Evolutionary conservation across 306 rosid species (phyloP).

Genomic region (Castanea crenata): DNA sequence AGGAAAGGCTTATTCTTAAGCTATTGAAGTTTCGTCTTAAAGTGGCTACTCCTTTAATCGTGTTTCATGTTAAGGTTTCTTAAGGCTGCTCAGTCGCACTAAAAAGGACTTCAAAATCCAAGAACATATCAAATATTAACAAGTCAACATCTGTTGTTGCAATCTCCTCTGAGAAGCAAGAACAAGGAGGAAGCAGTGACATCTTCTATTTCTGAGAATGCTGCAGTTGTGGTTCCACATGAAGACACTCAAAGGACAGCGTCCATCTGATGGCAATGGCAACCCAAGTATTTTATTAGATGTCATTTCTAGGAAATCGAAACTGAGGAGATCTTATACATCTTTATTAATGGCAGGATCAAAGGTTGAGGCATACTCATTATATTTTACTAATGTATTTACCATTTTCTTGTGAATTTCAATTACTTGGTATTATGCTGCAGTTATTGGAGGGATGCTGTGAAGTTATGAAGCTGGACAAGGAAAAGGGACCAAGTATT

Average conservation of each 20-base stretch:
- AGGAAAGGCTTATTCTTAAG: conserved; percentile 77
- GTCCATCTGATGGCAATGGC: conserved; percentile 40
- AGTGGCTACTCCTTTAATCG: conserved; percentile 62
- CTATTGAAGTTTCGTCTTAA: conserved; percentile 74
- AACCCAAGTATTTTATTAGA: conserved; percentile 33
- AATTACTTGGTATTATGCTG: conserved; percentile 25
- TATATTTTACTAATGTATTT: conserved; percentile 2
- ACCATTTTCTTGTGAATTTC: conserved; percentile 5
- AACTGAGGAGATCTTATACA: conserved; percentile 76
- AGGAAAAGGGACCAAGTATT: conserved; percentile 47
- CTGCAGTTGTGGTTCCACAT: conserved; percentile 21
- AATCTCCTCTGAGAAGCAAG: not conserved
- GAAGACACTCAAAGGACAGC: conserved; percentile 33
- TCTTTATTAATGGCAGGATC: conserved; percentile 59
- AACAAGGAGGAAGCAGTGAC: conserved; percentile 28
- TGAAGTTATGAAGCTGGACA: conserved; percentile 38
- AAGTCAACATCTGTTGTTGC: conserved; percentile 9
- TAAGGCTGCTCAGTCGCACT: conserved; percentile 74
- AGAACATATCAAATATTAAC: conserved; percentile 25
- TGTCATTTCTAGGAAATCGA: conserved; percentile 36
- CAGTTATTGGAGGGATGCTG: conserved; percentile 65
- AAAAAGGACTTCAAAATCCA: conserved; percentile 41
- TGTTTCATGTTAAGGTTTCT: conserved; percentile 89
- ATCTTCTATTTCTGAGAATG: conserved; percentile 36
- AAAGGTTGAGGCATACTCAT: conserved; percentile 49